phyloP scores from a whole-genome alignment of 179 eudicot genomes.

The Camellia oleifera region DNA sequence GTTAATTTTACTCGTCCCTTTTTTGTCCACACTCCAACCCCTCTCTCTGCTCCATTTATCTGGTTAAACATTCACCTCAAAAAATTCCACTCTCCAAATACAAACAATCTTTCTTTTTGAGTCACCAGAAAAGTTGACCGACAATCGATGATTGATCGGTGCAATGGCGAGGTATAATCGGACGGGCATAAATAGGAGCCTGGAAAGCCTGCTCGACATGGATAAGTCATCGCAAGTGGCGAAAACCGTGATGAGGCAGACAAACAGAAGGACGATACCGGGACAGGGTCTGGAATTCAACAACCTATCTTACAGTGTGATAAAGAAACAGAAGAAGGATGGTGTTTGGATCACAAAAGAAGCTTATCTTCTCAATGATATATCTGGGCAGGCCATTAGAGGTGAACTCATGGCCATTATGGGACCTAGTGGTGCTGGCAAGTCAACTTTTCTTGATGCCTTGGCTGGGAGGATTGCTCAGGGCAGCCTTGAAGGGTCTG shows the following conservation, averaged over 20 bases:
- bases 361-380: conserved; percentile 39
- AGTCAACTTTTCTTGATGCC: conserved; percentile 77
- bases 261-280: conserved; percentile 28
- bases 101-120: background rate
- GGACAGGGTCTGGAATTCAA: conserved; percentile 48
- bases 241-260: conserved; percentile 13
- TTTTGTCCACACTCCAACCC: background rate
- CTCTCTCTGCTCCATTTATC: background rate
- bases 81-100: background rate
- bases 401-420: conserved; percentile 64
- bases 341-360: conserved; percentile 51
- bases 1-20: conserved; percentile 9
- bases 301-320: conserved; percentile 47
- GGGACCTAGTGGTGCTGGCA: conserved; percentile 85
- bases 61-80: background rate
- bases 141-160: background rate
- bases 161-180: conserved; percentile 30
- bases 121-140: background rate
- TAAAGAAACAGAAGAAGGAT: conserved; percentile 50
- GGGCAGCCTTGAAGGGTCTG: conserved; percentile 57
- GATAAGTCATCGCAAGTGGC: conserved; percentile 26
- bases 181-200: conserved; percentile 37
- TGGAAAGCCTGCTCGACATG: conserved; percentile 41
- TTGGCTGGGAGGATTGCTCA: conserved; percentile 60
- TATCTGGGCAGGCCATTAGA: conserved; percentile 56